Evolutionary conservation across 768 basidiomycete species (phyloP), one percentile per base, ranked within the genome.

Genomic region (Paxillus ammoniavirescens): DNA sequence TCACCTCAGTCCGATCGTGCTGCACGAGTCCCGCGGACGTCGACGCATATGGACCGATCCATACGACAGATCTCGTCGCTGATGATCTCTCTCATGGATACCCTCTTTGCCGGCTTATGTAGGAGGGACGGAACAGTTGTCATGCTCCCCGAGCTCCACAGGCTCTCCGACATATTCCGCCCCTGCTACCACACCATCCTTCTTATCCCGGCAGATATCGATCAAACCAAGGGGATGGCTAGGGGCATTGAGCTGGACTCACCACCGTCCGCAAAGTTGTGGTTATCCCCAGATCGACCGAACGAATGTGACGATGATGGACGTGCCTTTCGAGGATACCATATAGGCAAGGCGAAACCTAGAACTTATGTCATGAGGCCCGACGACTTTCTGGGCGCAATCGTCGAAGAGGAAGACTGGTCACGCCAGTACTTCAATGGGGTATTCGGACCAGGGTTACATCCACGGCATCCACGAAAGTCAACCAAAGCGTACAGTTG

Each of bases 61-160:
- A 62, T 41, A 52, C 60, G 58, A 48, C 46, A 52, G 41, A 61
- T 66, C 33, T 70, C 52, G 48, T 66, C 46, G 78, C 78, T 1
- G 80, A 78, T 2, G 78, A 80, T 53, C 60, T 77, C 1, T 79
- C 77, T 0, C 75, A 79, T 31, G 74, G 77, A 0, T 64, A 26
- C 23, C 79, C 2, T 68, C 50, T 1, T 18, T 17, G n/a, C 60
- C 74, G 12, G 47, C 66, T 0, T 48, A 56, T 2, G 45, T 53
- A 56, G 42, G 36, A 23, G 33, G 18, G 42, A 35, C 1, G 52
- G 56, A 2, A 41, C 49, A 30, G 31, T 38, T 23, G 61, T 61
- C 2, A 46, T 42, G 10, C 38, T 13, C 8, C 10, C 38, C 38
- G 38, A 18, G 38, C n/a, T 7, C 38, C 38, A 8, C 9, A 15